Conservation (phyloP, 345 rosid species). For the Excoecaria cochinchinensis region DNA sequence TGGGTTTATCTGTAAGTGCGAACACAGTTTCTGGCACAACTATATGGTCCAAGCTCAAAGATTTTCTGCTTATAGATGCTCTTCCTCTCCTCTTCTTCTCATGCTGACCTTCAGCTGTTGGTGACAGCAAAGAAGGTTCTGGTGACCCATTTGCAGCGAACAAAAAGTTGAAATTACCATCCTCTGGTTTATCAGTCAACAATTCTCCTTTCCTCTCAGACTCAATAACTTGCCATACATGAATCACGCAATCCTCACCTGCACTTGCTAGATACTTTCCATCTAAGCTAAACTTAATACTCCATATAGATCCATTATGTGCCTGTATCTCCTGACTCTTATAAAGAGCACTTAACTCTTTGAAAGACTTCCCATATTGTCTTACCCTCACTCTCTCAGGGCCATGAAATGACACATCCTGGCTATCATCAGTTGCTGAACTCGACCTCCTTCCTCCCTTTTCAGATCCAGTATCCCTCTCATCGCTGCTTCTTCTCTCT, state of each 20-base stretch:
- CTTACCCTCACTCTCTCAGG: slow-evolving; percentile 83
- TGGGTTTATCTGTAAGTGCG: slow-evolving; percentile 78
- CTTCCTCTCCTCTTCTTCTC: slow-evolving; percentile 83
- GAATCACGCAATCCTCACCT: slow-evolving; percentile 90
- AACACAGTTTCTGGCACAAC: slow-evolving; percentile 79
- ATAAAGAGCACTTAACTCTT: slow-evolving; percentile 82
- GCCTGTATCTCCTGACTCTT: slow-evolving; percentile 97
- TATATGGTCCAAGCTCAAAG: slow-evolving; percentile 70
- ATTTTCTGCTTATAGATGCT: slow-evolving; percentile 72
- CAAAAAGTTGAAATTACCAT: slow-evolving; percentile 53
- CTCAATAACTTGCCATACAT: slow-evolving; percentile 77
- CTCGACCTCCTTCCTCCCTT: slow-evolving; percentile 93
- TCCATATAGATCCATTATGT: slow-evolving; percentile 90
- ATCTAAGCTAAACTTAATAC: slow-evolving; percentile 91
- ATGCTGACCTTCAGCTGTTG: slow-evolving; percentile 41
- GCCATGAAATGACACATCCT: slow-evolving; percentile 81
- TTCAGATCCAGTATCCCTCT: slow-evolving; percentile 83
- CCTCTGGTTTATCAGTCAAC: slow-evolving; percentile 73
- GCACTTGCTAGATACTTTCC: slow-evolving; percentile 97
- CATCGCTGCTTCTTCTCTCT: slow-evolving; percentile 91
- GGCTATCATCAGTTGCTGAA: slow-evolving; percentile 97
- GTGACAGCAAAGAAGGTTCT: slow-evolving; percentile 62
- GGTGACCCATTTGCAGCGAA: slow-evolving; percentile 73
- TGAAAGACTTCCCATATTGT: slow-evolving; percentile 79
- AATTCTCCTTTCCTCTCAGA: slow-evolving; percentile 82